These are phyloP conservation scores for Pneumocystis murina DNA, from an alignment of 1,139 yeast genomes.

Conservation along the genomic window DNA sequence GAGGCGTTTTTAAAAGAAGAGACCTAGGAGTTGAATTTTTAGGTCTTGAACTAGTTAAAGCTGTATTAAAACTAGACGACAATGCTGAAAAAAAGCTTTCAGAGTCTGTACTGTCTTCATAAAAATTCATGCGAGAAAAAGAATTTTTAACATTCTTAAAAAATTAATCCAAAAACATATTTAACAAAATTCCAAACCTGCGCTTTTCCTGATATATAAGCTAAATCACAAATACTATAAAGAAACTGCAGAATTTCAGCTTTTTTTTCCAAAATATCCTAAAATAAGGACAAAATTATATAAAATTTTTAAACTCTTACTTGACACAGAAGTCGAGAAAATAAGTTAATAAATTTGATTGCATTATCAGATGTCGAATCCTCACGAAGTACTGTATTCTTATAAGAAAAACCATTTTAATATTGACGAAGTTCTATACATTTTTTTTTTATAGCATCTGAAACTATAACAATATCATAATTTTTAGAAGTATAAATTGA, in stretches of 20 bases:
- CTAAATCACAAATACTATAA: not conserved
- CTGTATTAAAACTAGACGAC: not conserved
- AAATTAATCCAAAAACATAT: not conserved
- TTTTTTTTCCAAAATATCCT: not conserved
- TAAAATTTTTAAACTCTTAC: not conserved
- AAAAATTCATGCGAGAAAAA: not conserved
- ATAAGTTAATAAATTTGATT: not conserved
- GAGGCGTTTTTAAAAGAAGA: not conserved
- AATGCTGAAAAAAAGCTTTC: not conserved
- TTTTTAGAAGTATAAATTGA: not conserved
- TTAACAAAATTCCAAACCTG: not conserved
- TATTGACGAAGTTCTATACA: not conserved
- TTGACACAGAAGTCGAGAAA: not conserved
- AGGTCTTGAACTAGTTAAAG: not conserved
- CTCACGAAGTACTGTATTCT: not conserved
- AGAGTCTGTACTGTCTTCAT: not conserved
- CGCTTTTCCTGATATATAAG: not conserved
- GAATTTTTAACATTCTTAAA: not conserved
- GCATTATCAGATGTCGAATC: not conserved
- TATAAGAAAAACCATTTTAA: not conserved
- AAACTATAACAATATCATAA: not conserved
- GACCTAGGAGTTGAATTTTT: not conserved
- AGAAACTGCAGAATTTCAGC: not conserved
- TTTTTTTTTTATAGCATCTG: not conserved
- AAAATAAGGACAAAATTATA: not conserved